These are phyloP conservation scores for Monosporascus sp. DNA, from an alignment of 2,329 filamentous ascomycete genomes.

Conservation along the genomic window DNA sequence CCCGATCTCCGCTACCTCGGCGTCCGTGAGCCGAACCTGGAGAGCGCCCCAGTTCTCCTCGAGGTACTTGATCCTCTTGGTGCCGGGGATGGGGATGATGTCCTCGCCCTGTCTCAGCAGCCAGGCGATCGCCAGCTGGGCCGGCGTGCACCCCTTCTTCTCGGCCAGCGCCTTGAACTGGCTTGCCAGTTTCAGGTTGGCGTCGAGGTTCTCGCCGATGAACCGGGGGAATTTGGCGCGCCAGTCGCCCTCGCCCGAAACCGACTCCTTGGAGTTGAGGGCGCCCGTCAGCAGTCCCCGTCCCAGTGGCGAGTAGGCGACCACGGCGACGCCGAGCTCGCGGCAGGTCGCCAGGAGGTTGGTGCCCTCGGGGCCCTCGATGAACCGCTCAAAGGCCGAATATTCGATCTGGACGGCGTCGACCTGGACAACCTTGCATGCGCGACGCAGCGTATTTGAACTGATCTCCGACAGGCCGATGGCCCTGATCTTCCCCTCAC, in stretches of 20 bases:
- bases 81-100: slow-evolving; percentile 18
- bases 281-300: slow-evolving; percentile 40
- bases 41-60: slow-evolving; percentile 27
- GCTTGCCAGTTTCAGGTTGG: slow-evolving; percentile 40
- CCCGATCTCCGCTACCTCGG: slow-evolving; percentile 18
- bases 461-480: slow-evolving; percentile 42
- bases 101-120: slow-evolving; percentile 21
- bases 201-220: slow-evolving; percentile 34
- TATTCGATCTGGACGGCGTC: slow-evolving; percentile 47
- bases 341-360: slow-evolving; percentile 32
- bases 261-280: slow-evolving; percentile 36
- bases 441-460: slow-evolving; percentile 40
- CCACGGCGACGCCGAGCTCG: slow-evolving; percentile 31
- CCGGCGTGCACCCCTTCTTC: slow-evolving; percentile 36
- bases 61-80: slow-evolving; percentile 29
- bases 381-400: slow-evolving; percentile 39
- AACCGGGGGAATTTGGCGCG: slow-evolving; percentile 29
- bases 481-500: slow-evolving; percentile 41
- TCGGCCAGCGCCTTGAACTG: slow-evolving; percentile 35
- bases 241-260: slow-evolving; percentile 35
- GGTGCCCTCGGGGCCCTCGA: slow-evolving; percentile 30
- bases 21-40: slow-evolving; percentile 15
- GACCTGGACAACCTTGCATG: slow-evolving; percentile 39
- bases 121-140: slow-evolving; percentile 47
- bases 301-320: slow-evolving; percentile 32